Base-by-base conservation (phyloP, 176 grass and related monocot species). In the Chloris gayana region DNA sequence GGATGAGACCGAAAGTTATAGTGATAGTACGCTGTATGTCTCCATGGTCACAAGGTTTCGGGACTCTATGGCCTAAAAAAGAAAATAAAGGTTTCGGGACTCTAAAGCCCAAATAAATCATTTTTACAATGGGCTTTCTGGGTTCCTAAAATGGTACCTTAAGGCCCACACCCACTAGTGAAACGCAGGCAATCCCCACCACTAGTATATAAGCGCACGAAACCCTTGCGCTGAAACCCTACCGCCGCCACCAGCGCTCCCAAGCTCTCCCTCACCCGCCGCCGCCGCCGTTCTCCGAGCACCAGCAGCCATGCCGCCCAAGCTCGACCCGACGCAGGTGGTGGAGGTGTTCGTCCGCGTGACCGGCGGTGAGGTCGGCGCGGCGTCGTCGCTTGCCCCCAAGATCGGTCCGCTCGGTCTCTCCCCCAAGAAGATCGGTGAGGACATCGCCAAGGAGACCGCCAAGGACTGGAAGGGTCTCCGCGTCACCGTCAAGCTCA, bases 401-500 rank as follows among this genome's bases (percentile, higher is more conserved):
- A 94, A 94, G 71, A 94, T 94, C 61, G 91, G 91, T 0, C 91
- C 91, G 22, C 87, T 94, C 49, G 91, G 91, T 54, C 91, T 94
- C 54, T 91, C 88, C 39, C 91, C 91, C 2, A 94, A 94, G 88
- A 94, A 94, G 88, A 78, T 94, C 35, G 88, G 92, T 38, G 92
- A 94, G 35, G 92, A 94, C 72, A 94, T 94, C 67, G 92, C 92
- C 68, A 94, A 94, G 76, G 92, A 94, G 86, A 94, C 92, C 24
- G 92, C 92, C 38, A 94, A 94, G 80, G 92, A 94, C 35, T 94
- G 92, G 92, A 94, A 94, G 80, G 88, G 92, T 50, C 88, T 94
- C 19, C 92, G 92, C 34, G 92, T 94, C 62, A 94, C 92, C 25
- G 92, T 94, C 54, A 94, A 94, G 86, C 92, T 94, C 62, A 94